A percentile compares a stretch with the other conserved stretches of the same genome.
phyloP scores from a whole-genome alignment of 768 basidiomycete genomes.

The Mycena galericulata region DNA sequence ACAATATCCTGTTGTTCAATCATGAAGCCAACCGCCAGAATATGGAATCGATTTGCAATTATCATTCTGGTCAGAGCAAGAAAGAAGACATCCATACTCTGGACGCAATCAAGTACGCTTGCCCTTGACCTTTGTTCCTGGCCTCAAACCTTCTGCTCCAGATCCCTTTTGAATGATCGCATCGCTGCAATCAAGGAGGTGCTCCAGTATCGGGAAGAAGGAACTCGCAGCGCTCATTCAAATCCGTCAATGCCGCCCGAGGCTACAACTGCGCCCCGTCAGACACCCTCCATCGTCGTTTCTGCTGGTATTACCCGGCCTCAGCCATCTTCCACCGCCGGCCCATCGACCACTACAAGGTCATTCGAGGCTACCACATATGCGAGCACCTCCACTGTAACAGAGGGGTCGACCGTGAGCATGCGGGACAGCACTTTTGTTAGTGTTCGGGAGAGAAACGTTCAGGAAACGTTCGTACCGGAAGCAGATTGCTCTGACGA shows the following conservation, averaged over 20 bases:
- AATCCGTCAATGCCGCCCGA: background rate
- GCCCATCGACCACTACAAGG: conserved; percentile 2
- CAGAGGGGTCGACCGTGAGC: conserved; percentile 7
- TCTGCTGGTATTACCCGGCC: background rate
- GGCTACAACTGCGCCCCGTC: conserved; percentile 7
- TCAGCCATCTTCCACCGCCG: background rate
- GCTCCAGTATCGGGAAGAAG: conserved; percentile 41
- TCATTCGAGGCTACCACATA: conserved; percentile 15
- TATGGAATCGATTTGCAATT: conserved; percentile 40
- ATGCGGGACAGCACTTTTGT: conserved; percentile 3
- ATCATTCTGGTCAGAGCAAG: conserved; percentile 38
- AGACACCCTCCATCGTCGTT: conserved; percentile 3
- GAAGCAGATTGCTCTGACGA: conserved; percentile 38
- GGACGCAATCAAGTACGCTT: conserved; percentile 54
- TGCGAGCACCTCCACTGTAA: conserved; percentile 5
- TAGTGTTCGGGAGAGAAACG: conserved; percentile 17
- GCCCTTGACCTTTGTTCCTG: background rate
- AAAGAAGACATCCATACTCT: conserved; percentile 54
- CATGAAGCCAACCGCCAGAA: conserved; percentile 42
- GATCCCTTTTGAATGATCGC: conserved; percentile 46
- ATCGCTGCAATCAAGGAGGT: conserved; percentile 52
- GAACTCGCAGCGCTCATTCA: background rate
- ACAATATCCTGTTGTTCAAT: conserved; percentile 44
- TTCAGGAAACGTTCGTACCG: conserved; percentile 1
- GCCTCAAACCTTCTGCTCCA: conserved; percentile 3